Base-by-base conservation (phyloP, 2,329 filamentous ascomycete genomes). In the Grosmannia penicillata region DNA sequence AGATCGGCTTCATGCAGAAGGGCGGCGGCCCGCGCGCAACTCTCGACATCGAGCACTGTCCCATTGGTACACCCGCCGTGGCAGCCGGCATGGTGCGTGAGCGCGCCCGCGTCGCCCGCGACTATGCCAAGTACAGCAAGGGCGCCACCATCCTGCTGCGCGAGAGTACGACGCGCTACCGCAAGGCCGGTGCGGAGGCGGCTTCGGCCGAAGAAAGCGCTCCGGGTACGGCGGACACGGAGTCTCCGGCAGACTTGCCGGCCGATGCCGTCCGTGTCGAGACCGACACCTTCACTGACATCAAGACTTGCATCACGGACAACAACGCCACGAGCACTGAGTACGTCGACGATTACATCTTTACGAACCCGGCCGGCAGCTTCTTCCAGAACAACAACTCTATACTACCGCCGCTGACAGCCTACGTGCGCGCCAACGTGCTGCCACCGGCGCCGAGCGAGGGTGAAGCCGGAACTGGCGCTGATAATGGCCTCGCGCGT, bases 321-420 rank as follows among this genome's bases (percentile, higher is more conserved):
- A 74, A 76, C 56, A 93, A 89, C 47, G 80, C 72, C 46, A 82
- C 70, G 36, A 78, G 82, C 4, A 87, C 82, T 23, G 91, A 98
- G 58, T 95, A 93, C 60, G 73, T 98, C 45, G 84, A 80, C 53
- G 63, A 76, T 56, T 91, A 81, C 63, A 66, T 78, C 53, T 94
- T 98, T 62, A 78, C 78, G 56, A 96, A 93, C 62, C 84, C 82
- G 3, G 91, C 91, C 10, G 87, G 87, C 43, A 77, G 84, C 37
- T 98, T 98, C 65, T 98, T 98, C 72, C 91, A 98, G 56, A 98
- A 98, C 69, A 98, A 98, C 71, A 96, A 96, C 66, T 93, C 86
- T 39, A 96, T 98, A 59, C 78, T 98, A 19, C 76, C 83, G 23
- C 62, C 66, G 14, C 93, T 96, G 60, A 93, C 86, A 13, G 70